phyloP scores from a whole-genome alignment of 805 yeast genomes.

The Suhomyces sp. region DNA sequence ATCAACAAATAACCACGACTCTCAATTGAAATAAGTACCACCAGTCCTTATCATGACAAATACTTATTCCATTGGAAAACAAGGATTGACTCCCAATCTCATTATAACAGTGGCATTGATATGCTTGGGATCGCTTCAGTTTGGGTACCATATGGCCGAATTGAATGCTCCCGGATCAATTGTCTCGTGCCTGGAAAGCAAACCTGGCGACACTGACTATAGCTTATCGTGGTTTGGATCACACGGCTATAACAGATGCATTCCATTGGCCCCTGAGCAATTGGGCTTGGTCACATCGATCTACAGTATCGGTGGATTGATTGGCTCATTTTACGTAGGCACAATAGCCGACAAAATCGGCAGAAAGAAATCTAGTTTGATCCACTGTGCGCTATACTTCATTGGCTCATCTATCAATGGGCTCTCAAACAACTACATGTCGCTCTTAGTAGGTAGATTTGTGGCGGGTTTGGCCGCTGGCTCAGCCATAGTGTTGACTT shows the following conservation, averaged over 20 bases:
- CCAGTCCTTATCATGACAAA: not conserved
- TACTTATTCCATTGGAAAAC: not conserved
- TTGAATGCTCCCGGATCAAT: conserved; percentile 83
- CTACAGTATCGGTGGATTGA: conserved; percentile 79
- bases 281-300: conserved; percentile 75
- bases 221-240: conserved; percentile 38
- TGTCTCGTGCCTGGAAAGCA: conserved; percentile 50
- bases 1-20: not conserved
- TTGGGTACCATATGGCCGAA: conserved; percentile 94
- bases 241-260: conserved; percentile 48
- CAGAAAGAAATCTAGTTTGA: conserved; percentile 49
- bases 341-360: conserved; percentile 64
- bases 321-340: conserved; percentile 72
- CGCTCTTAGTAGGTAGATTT: conserved; percentile 65
- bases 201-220: conserved; percentile 33
- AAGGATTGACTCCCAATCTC: conserved; percentile 29
- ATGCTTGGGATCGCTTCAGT: conserved; percentile 80
- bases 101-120: conserved; percentile 51
- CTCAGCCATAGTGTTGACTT: conserved; percentile 77
- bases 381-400: conserved; percentile 50
- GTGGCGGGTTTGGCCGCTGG: conserved; percentile 88
- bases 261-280: conserved; percentile 52
- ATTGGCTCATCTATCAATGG: conserved; percentile 66
- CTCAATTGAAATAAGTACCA: not conserved
- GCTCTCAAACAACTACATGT: conserved; percentile 38